phyloP scores from a whole-genome alignment of 2,329 filamentous ascomycete species.

The Fusarium keratoplasticum region DNA sequence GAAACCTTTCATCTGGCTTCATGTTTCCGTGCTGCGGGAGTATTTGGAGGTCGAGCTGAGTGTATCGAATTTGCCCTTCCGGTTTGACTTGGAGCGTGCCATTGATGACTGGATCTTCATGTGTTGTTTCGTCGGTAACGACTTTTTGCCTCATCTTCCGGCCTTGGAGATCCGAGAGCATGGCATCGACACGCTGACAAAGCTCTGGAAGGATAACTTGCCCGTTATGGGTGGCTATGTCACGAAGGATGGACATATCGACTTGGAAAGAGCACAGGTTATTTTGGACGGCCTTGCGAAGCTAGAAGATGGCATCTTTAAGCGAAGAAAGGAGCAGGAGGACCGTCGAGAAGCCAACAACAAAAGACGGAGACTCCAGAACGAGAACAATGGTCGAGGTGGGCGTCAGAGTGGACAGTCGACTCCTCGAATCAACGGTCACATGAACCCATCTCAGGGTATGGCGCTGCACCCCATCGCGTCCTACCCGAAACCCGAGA shows the following conservation, averaged over 20 bases:
- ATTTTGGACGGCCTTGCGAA: conserved; percentile 90
- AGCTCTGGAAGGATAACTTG: conserved; percentile 96
- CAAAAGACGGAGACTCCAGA: conserved; percentile 81
- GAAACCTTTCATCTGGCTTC: conserved; percentile 98
- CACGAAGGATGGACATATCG: conserved; percentile 93
- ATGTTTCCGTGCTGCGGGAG: conserved; percentile 90
- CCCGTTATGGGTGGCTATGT: conserved; percentile 94
- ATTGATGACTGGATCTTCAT: conserved; percentile 99
- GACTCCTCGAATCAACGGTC: conserved; percentile 45
- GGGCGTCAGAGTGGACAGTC: conserved; percentile 30
- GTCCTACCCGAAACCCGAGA: conserved; percentile 65
- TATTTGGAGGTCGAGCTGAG: conserved; percentile 92
- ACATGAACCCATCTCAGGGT: conserved; percentile 50
- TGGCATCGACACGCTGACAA: conserved; percentile 93
- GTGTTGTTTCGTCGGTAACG: conserved; percentile 99
- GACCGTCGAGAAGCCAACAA: conserved; percentile 84
- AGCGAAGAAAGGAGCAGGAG: conserved; percentile 85
- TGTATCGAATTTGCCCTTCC: conserved; percentile 84
- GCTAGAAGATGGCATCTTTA: conserved; percentile 95
- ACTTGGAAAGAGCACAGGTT: conserved; percentile 85
- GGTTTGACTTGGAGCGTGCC: conserved; percentile 92
- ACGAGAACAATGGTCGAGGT: conserved; percentile 56
- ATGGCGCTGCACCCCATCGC: conserved; percentile 53
- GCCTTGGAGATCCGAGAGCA: conserved; percentile 97
- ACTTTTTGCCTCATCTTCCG: conserved; percentile 97